Base-by-base conservation (phyloP, 208 protist genomes). In the Leishmania martiniquensis region DNA sequence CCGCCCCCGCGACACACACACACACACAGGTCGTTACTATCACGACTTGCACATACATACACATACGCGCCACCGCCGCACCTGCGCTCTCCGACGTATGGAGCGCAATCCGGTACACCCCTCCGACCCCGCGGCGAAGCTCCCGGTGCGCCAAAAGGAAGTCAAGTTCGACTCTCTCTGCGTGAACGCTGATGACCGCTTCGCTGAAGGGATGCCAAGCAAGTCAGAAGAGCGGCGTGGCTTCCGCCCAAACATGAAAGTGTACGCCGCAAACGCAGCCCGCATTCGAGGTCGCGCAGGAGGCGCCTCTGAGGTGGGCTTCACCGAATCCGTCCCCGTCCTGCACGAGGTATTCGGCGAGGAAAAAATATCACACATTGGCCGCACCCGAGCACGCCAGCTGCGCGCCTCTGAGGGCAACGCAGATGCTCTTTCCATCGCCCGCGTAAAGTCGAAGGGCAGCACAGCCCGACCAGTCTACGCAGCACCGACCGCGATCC, bases 141-240 rank as follows among this genome's bases (percentile, higher is more conserved):
- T 81, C 12, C 73, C 82, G 34, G 76, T 93, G 68, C 86, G 88
- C 42, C 89, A 87, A n/a, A 86, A 87, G 34, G 89, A 93, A 70
- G 82, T 93, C 67, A 93, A 87, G 72, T 87, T 93, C 47, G 74
- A 81, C 55, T 67, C 80, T 45, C 81, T 78, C 37, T 65, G 67
- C 12, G 39, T 57, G 9, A 32, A 34, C 32, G 44, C 37, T 45
- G 80, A 87, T n/a, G 77, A 80, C 9, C 80, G 84, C 60, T 73
- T 82, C n/a, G 57, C 68, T 9, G 75, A 87, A 55, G 67, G 29
- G 12, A 34, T 17, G 25, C 37, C 63, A 47, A 49, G 4, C 37
- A 75, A 75, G 74, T 44, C 70, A 7, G 76, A 82, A 25, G 80
- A 78, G 39, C 79, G 84, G 32, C 78, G 84, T 25, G 78, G 84